These are phyloP conservation scores for Sphaerulina populicola DNA, from an alignment of 2,329 filamentous ascomycete species.

Conservation along the genomic window DNA sequence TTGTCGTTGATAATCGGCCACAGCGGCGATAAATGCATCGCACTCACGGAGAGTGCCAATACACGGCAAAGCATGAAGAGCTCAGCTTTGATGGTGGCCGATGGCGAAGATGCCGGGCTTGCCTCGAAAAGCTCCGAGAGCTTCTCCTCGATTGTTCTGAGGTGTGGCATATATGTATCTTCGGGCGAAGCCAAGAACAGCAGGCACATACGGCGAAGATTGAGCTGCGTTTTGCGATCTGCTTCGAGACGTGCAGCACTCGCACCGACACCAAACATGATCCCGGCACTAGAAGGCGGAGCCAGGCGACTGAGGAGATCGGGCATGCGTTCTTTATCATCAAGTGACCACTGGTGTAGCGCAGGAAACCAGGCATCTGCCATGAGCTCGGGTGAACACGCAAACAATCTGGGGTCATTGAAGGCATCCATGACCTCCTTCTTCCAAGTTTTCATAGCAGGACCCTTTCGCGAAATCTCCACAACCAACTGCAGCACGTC, in stretches of 20 bases:
- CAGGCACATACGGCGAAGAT: constrained; percentile 71
- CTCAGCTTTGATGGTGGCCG: constrained; percentile 78
- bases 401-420: constrained; percentile 80
- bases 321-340: constrained; percentile 78
- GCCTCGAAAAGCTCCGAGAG: constrained; percentile 78
- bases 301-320: constrained; percentile 73
- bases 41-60: constrained; percentile 67
- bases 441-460: constrained; percentile 81
- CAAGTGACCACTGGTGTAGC: constrained; percentile 71
- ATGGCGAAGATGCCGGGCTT: constrained; percentile 81
- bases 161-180: constrained; percentile 71
- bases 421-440: constrained; percentile 89
- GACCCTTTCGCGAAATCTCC: constrained; percentile 66
- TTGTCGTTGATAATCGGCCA: constrained; percentile 90
- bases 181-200: constrained; percentile 67
- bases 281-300: constrained; percentile 82
- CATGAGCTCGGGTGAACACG: constrained; percentile 57
- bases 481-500: constrained; percentile 65
- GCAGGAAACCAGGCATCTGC: constrained; percentile 72
- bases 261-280: constrained; percentile 97
- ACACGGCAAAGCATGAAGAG: constrained; percentile 82
- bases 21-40: constrained; percentile 69
- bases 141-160: constrained; percentile 68
- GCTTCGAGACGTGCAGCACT: constrained; percentile 90
- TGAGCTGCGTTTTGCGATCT: constrained; percentile 85